Evolutionary conservation across 805 yeast species (phyloP).

Genomic region (Metschnikowia kofuensis): DNA sequence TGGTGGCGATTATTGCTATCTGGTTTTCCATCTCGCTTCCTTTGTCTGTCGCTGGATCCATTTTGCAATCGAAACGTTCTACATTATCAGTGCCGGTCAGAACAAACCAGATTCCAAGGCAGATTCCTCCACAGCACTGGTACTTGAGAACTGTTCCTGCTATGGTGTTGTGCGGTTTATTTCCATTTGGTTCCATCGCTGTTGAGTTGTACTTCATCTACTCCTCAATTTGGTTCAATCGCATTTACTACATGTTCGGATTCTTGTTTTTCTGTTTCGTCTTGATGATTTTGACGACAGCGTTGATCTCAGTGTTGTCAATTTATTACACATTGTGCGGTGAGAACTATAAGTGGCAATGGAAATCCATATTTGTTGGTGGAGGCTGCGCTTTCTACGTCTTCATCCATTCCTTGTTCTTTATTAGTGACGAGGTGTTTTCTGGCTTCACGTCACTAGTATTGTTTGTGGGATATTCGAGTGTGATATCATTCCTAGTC

Average conservation of each 20-base stretch:
- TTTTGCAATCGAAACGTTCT: slow-evolving; percentile 66
- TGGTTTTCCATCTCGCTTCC: slow-evolving; percentile 91
- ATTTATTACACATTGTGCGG: slow-evolving; percentile 81
- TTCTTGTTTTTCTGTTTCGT: slow-evolving; percentile 84
- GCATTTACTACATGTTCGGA: slow-evolving; percentile 96
- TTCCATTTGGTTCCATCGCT: slow-evolving; percentile 93
- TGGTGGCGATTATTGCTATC: slow-evolving; percentile 72
- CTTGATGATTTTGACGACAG: slow-evolving; percentile 79
- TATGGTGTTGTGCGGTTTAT: slow-evolving; percentile 76
- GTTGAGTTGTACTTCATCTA: slow-evolving; percentile 93
- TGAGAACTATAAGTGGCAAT: slow-evolving; percentile 96
- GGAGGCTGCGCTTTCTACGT: slow-evolving; percentile 89
- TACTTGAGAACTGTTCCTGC: slow-evolving; percentile 67
- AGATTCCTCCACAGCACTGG: slow-evolving; percentile 89
- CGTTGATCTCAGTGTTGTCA: slow-evolving; percentile 74
- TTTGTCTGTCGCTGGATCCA: slow-evolving; percentile 76
- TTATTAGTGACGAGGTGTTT: slow-evolving; percentile 61
- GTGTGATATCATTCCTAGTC: slow-evolving; percentile 63
- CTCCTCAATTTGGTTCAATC: slow-evolving; percentile 89
- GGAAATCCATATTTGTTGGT: slow-evolving; percentile 84
- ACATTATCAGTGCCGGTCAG: slow-evolving; percentile 70
- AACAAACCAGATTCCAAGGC: slow-evolving; percentile 94
- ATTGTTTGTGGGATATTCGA: slow-evolving; percentile 79
- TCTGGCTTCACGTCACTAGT: slow-evolving; percentile 75
- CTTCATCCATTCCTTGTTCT: slow-evolving; percentile 69